A percentile compares a stretch with the other conserved stretches of the same genome.
Evolutionary conservation across 2,329 filamentous ascomycete species (phyloP).

Genomic region (Pleurostoma richardsiae): DNA sequence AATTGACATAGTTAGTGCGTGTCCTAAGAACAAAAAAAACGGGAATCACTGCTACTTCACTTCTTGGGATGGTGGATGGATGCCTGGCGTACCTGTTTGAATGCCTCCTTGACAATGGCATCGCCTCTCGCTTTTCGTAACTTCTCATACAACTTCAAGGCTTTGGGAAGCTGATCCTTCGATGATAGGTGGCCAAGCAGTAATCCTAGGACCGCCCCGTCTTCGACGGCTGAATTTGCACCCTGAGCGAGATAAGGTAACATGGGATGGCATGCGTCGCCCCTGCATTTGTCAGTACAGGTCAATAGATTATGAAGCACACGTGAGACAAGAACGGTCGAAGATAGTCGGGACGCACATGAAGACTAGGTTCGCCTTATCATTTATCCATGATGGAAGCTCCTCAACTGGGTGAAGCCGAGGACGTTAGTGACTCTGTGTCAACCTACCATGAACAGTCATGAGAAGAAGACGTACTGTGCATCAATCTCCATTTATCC

Average conservation of each 20-base stretch:
- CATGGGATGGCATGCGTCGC: constrained; percentile 62
- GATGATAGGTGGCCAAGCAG: constrained; percentile 46
- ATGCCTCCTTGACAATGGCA: constrained; percentile 57
- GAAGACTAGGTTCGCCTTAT: constrained; percentile 43
- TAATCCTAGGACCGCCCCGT: constrained; percentile 59
- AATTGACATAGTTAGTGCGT: too few relatives aligned
- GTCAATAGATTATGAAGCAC: neutral
- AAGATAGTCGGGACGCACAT: constrained; percentile 34
- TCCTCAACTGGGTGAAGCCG: constrained; percentile 23
- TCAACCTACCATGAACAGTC: neutral
- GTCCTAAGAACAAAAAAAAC: too few relatives aligned
- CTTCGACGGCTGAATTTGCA: constrained; percentile 62
- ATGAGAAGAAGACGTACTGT: constrained; percentile 24
- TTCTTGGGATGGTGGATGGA: too few relatives aligned
- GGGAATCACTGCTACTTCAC: too few relatives aligned
- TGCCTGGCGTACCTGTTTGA: constrained; percentile 26
- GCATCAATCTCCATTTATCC: constrained; percentile 67
- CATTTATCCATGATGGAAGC: constrained; percentile 49
- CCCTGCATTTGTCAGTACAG: constrained; percentile 25
- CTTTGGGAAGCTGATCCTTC: constrained; percentile 39
- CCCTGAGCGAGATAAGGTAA: constrained; percentile 60
- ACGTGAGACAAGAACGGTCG: constrained; percentile 7
- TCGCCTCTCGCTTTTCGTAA: constrained; percentile 43
- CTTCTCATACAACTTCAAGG: constrained; percentile 36
- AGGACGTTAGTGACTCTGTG: constrained; percentile 14